phyloP scores from a whole-genome alignment of 225 moss, liverwort and hornwort species.

The Rhytidiadelphus loreus region DNA sequence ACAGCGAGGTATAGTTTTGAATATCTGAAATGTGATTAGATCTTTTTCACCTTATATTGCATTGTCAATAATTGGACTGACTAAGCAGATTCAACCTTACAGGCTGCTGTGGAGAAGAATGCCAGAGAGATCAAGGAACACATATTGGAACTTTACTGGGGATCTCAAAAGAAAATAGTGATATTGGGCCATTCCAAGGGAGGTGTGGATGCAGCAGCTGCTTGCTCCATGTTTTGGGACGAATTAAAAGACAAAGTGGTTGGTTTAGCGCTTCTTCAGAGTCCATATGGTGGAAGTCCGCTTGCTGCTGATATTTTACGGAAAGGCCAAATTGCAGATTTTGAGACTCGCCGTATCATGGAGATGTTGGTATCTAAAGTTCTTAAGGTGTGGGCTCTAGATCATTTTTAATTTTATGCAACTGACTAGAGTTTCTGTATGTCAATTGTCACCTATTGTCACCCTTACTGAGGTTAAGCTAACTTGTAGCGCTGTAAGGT shows the following conservation, averaged over 20 bases:
- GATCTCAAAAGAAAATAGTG: slow-evolving; percentile 77
- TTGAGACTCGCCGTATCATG: slow-evolving; percentile 77
- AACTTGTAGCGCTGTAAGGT: neutral
- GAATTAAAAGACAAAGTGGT: slow-evolving; percentile 92
- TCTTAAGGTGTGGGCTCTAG: slow-evolving; percentile 43
- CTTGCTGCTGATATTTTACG: slow-evolving; percentile 89
- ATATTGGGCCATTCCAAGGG: slow-evolving; percentile 94
- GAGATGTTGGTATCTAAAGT: slow-evolving; percentile 78
- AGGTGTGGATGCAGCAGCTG: slow-evolving; percentile 96
- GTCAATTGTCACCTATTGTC: neutral
- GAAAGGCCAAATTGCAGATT: slow-evolving; percentile 91
- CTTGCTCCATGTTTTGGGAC: slow-evolving; percentile 86
- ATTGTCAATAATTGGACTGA: neutral
- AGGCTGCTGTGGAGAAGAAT: slow-evolving; percentile 56
- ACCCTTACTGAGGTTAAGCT: neutral
- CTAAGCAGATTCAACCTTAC: slow-evolving; percentile 1
- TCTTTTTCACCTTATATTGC: neutral
- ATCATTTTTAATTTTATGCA: neutral
- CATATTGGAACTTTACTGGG: slow-evolving; percentile 87
- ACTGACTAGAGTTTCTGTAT: neutral
- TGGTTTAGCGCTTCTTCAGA: slow-evolving; percentile 79
- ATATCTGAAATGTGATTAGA: neutral
- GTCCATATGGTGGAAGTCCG: slow-evolving; percentile 94
- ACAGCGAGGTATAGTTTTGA: slow-evolving; percentile 65
- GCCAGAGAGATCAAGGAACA: slow-evolving; percentile 75